phyloP scores from a whole-genome alignment of 2,329 filamentous ascomycete species.

The Atkinsonella hypoxylon region DNA sequence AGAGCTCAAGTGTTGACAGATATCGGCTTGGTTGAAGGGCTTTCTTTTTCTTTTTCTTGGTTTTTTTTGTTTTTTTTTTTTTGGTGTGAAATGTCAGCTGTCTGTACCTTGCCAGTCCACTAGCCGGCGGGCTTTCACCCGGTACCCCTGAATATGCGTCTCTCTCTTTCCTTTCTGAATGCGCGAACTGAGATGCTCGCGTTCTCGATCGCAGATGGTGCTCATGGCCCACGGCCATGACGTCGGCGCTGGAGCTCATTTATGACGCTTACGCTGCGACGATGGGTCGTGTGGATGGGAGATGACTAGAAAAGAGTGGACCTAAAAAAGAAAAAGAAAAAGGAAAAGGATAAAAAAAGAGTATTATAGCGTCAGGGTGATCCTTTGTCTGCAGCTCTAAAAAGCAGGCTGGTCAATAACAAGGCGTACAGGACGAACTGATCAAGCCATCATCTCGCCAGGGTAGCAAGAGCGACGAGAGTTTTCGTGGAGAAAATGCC shows the following conservation, averaged over 20 bases:
- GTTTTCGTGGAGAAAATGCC: no score
- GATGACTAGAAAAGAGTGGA: neutral
- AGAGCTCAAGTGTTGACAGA: neutral
- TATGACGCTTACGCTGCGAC: neutral
- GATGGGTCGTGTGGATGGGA: neutral
- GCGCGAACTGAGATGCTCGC: constrained; percentile 36
- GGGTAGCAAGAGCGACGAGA: no score
- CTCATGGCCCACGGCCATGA: constrained; percentile 15
- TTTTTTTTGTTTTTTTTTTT: neutral
- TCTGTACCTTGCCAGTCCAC: constrained; percentile 33
- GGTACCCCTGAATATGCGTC: constrained; percentile 21
- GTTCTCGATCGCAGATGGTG: constrained; percentile 36
- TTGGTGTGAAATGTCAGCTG: neutral
- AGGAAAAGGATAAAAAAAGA: neutral
- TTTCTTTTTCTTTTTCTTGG: no score
- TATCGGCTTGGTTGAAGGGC: no score
- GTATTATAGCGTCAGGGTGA: neutral
- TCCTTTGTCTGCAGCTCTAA: no score
- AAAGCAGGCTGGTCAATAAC: no score
- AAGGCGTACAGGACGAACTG: no score
- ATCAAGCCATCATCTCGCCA: no score
- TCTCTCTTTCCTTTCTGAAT: constrained; percentile 23
- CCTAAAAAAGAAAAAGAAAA: neutral
- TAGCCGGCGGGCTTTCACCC: constrained; percentile 23
- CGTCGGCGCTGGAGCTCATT: constrained; percentile 20